Evolutionary conservation across 768 basidiomycete genomes (phyloP), one percentile per base, ranked within the genome.

Genomic region (Leccinum barrowsii): DNA sequence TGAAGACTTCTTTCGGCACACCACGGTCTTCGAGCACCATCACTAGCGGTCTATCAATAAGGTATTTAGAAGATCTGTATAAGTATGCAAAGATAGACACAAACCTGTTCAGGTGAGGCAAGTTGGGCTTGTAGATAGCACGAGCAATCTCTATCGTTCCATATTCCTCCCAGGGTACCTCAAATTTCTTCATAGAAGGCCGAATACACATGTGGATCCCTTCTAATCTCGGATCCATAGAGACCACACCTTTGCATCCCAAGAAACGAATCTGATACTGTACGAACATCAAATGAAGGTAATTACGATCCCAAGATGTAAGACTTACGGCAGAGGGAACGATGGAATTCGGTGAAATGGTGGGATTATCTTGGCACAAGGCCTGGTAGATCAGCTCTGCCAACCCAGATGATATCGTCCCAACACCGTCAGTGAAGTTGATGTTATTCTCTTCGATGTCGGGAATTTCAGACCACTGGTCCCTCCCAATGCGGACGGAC

Each of bases 261-360:
- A 93, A 69, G 68, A 93, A 89, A 49, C 92, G 84, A 51, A 93
- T 92, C 74, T 90, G 90, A 68, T 85, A 89, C 80, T 88, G 55
- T 24, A n/a, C 34, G 58, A 48, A 13, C 37, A 54, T 44, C 34
- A 28, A 54, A 51, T 52, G 28, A 37, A 17, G 24, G 21, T 13
- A 24, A 21, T 32, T 34, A 7, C 57, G 22, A 24, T 7, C 35
- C 40, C 5, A 15, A 21, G 35, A 19, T 15, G 3, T 4, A 24
- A 5, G n/a, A 75, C 85, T 75, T 63, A 89, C 89, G 4, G 83
- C 88, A 49, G 81, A 83, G 15, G 89, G 88, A 59, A 78, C 68
- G 11, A 83, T 60, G 0, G 75, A 66, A 52, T 75, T 63, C 17
- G 65, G 54, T 10, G 72, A 65, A 48, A 70, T 71, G 30, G 74